Evolutionary conservation across 1,284 basidiomycete species (phyloP).

Genomic region (Boletus holoroseus): DNA sequence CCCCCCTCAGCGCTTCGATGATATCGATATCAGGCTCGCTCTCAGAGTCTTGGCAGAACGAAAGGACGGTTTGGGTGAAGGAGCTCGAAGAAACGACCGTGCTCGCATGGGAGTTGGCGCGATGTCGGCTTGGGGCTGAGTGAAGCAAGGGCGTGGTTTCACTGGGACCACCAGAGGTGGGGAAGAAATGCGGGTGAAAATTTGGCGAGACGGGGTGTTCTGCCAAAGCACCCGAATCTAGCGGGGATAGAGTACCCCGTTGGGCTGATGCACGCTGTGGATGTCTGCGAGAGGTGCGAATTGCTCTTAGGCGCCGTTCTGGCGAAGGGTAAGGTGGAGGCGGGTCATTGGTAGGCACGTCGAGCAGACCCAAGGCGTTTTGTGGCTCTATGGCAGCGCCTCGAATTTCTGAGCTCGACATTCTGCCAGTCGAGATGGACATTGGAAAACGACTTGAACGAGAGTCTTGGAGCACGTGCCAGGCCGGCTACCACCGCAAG

Average conservation of each 20-base stretch:
- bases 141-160: slow-evolving; percentile 44
- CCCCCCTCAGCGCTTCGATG: slow-evolving; percentile 32
- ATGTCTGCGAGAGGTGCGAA: slow-evolving; percentile 31
- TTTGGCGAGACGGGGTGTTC: slow-evolving; percentile 11
- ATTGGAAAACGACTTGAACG: not conserved
- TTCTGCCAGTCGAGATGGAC: not conserved
- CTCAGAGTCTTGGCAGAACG: slow-evolving; percentile 51
- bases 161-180: slow-evolving; percentile 25
- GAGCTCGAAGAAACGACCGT: slow-evolving; percentile 44
- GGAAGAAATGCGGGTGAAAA: slow-evolving; percentile 9
- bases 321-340: slow-evolving; percentile 64
- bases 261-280: slow-evolving; percentile 29
- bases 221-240: slow-evolving; percentile 33
- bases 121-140: slow-evolving; percentile 33
- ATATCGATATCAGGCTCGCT: slow-evolving; percentile 38
- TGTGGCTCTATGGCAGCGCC: slow-evolving; percentile 8
- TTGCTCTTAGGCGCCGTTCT: slow-evolving; percentile 41
- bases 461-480: not conserved
- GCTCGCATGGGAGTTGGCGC: slow-evolving; percentile 55
- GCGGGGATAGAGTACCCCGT: slow-evolving; percentile 34
- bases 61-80: slow-evolving; percentile 60
- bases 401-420: slow-evolving; percentile 7
- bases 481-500: not conserved
- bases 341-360: slow-evolving; percentile 41
- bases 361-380: slow-evolving; percentile 16